Evolutionary conservation across 345 rosid genomes (phyloP), one percentile per base, ranked within the genome.

Genomic region (Gossypium australe): DNA sequence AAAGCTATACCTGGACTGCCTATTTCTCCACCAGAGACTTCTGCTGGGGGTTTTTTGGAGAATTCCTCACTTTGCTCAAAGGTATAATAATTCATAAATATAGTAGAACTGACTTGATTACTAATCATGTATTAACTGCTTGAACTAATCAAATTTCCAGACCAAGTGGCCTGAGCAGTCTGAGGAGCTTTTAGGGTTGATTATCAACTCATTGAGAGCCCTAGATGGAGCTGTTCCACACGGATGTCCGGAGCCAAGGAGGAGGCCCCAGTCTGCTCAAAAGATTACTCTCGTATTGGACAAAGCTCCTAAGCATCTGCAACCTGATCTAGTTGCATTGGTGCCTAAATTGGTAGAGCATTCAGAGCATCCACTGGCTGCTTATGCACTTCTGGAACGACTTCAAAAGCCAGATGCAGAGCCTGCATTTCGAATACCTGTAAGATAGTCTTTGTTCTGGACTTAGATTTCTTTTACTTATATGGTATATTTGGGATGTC

Each of bases 341-440:
- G 93, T 96, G n/a, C 99, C 99, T 81, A 96, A 90, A 78, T 82
- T 96, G 86, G 99, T 96, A 70, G 99, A 93, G 84, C 97, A 86
- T 76, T 85, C 97, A 16, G 99, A 96, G 88, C 98, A 96, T 72
- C 89, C 97, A 53, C 75, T 88, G 78, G 99, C 97, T 49, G 99
- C 99, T 24, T 87, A 73, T 87, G 87, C 88, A 16, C 99, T 96
- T 80, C 87, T 96, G 78, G 93, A 89, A 74, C 87, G 97, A 59
- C 93, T 96, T 82, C 91, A 86, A 75, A 87, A 85, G 84, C 88
- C 97, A 65, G 94, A 93, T 80, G 98, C 92, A 11, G 97, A 93
- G 78, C 92, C 97, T 81, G 85, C 90, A 11, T 64, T 93, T 75
- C 84, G 86, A 76, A 79, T 87, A 75, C 91, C 99, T 72, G 99